Base-by-base conservation (phyloP, 1,139 yeast species). In the Kurtzmaniella quercitrusa region DNA sequence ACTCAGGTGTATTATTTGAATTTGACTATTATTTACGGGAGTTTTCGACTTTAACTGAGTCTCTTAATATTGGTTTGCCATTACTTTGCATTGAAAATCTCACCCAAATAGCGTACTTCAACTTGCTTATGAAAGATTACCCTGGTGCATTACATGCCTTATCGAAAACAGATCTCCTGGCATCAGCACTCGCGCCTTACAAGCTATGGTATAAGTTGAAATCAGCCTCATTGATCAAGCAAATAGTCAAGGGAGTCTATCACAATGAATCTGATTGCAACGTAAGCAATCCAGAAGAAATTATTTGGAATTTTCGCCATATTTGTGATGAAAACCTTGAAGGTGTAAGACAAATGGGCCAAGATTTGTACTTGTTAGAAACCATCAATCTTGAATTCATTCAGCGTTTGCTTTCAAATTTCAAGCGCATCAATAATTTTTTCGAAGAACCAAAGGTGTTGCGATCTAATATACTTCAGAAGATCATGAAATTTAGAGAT, bases 1-100 rank as follows among this genome's bases (percentile, higher is more conserved):
- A 66, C 38, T 53, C 79, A 39, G 88, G 89, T 0, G 53, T 79
- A 2, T 64, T 81, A 0, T 77, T 77, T 49, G 87, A 82, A 44
- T 65, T 77, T 36, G 65, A 66, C 3, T 79, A 69, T 54, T 82
- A 73, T 56, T 50, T 70, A 12, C 62, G 63, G 5, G 89, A 83
- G 50, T 63, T 75, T 37, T 56, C 59, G 8, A 71, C 66, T 37
- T 56, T 79, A 18, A 56, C 65, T 37, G 55, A 53, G 8, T 43
- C 60, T 6, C 12, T 36, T 2, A 65, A 54, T 15, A 49, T 53
- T 4, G 52, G 61, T 3, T 33, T 37, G n/a, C 68, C 68, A 1
- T 49, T 62, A n/a, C 50, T 65, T 9, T 65, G 63, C 42, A 58
- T 66, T 29, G 42, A 56, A 11, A 60, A 62, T 43, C 46, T 50